Evolutionary conservation across 2,329 filamentous ascomycete species (phyloP), one percentile per base, ranked within the genome.

Genomic region (Aspergillus oerlinghausenensis): DNA sequence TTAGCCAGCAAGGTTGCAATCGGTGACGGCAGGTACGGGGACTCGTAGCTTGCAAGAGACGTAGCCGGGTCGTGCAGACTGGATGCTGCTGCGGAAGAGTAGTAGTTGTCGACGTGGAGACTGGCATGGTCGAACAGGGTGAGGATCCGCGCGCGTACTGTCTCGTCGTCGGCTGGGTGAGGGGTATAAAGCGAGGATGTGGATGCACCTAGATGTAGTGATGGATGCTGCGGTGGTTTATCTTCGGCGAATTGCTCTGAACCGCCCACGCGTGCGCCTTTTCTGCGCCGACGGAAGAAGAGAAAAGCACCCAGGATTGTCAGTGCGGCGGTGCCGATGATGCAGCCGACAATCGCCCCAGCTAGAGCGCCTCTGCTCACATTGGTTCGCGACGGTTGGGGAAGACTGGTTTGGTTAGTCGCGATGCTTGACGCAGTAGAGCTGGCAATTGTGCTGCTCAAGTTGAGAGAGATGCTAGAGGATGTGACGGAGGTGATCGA

Each of bases 71-170:
- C 3, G 28, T 28, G 2, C 25, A 4, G 29, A 32, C 1, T 32
- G 10, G 29, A 32, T 32, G 29, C 10, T 10, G 29, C 29, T 32
- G 10, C 26, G 6, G 52, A 47, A 3, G 60, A 49, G 52, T 75
- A 75, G 52, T 69, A 74, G 51, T 74, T 74, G 23, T 75, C 72
- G 25, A 74, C 61, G 54, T 75, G 72, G 1, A 72, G 60, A 42
- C 65, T 60, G 23, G 69, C 66, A 50, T 71, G 70, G 42, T 74
- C 70, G 55, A 72, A 68, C 1, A 75, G 50, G 0, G 66, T 66
- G 47, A 67, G 63, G 21, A 73, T 62, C 4, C 63, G 60, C 6
- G 38, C 56, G 6, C 51, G 58, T 2, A 74, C 60, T 0, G 64
- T 63, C 5, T 63, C 57, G 50, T 74, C 71, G 40, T 73, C 72